These are phyloP conservation scores for Sinapis alba DNA, from an alignment of 441 rosid genomes.

Conservation along the genomic window DNA sequence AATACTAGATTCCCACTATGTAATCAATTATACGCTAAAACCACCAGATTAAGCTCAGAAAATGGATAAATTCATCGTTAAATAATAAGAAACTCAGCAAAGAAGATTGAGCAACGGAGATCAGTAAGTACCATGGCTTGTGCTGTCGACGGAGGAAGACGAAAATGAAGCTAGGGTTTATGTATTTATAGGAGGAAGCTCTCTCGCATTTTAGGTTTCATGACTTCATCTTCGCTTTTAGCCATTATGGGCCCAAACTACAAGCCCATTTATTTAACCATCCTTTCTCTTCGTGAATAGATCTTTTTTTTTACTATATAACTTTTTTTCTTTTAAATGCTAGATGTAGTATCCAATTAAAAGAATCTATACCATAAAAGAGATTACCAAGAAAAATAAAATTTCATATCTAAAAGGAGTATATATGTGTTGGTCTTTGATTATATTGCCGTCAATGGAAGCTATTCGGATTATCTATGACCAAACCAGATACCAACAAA, in stretches of 20 bases:
- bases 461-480: neutral
- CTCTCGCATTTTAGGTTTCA: slow-evolving; percentile 28
- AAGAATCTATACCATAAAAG: too few species aligned
- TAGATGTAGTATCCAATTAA: too few species aligned
- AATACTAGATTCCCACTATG: neutral
- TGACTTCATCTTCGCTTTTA: neutral
- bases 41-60: slow-evolving; percentile 8
- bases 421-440: neutral
- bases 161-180: slow-evolving; percentile 26
- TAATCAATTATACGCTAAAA: slow-evolving; percentile 42
- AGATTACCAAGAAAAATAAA: too few species aligned
- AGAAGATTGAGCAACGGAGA: neutral
- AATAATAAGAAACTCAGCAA: neutral
- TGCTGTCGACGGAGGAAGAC: slow-evolving; percentile 11
- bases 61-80: neutral
- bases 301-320: neutral
- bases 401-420: neutral
- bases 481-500: neutral
- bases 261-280: slow-evolving; percentile 6
- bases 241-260: neutral
- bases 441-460: neutral
- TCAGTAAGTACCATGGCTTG: slow-evolving; percentile 45
- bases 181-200: slow-evolving; percentile 17
- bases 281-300: neutral
- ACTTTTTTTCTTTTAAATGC: too few species aligned